phyloP scores from a whole-genome alignment of 306 rosid species.

The Cotoneaster glaucophyllus region DNA sequence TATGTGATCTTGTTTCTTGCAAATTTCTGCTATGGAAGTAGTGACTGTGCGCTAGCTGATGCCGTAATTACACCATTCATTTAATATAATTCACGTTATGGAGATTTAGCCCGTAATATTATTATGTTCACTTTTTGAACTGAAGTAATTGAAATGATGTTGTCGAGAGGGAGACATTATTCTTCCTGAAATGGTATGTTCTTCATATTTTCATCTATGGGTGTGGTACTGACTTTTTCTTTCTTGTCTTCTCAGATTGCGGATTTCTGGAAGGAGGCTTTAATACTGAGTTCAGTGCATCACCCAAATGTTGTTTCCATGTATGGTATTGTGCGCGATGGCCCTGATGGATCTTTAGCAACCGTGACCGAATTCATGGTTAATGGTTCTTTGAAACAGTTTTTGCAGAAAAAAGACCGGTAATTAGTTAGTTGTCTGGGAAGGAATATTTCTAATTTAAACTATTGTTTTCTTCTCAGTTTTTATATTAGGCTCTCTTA shows the following conservation, averaged over 20 bases:
- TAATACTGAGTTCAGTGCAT: slow-evolving; percentile 86
- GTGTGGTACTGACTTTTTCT: background rate
- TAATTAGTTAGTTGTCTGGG: slow-evolving; percentile 15
- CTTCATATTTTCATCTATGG: background rate
- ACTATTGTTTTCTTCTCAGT: background rate
- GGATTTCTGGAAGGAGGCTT: slow-evolving; percentile 99
- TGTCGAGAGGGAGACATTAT: background rate
- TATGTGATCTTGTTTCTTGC: background rate
- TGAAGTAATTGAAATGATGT: background rate
- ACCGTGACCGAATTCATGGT: slow-evolving; percentile 98
- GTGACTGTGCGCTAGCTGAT: background rate
- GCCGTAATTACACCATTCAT: background rate
- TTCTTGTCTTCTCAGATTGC: slow-evolving; percentile 52
- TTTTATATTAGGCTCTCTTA: slow-evolving; percentile 1
- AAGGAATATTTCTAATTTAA: background rate
- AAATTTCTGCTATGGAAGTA: background rate
- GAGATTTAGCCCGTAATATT: background rate
- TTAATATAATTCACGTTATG: background rate
- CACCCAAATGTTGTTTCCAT: slow-evolving; percentile 99
- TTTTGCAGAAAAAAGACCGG: slow-evolving; percentile 98
- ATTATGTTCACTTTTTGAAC: background rate
- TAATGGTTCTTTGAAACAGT: slow-evolving; percentile 97
- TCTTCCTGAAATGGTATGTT: background rate
- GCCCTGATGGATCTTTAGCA: slow-evolving; percentile 96
- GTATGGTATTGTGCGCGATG: slow-evolving; percentile 97